Evolutionary conservation across 2,329 filamentous ascomycete species (phyloP), one percentile per base, ranked within the genome.

Genomic region (Pseudocercospora pini-densiflorae): DNA sequence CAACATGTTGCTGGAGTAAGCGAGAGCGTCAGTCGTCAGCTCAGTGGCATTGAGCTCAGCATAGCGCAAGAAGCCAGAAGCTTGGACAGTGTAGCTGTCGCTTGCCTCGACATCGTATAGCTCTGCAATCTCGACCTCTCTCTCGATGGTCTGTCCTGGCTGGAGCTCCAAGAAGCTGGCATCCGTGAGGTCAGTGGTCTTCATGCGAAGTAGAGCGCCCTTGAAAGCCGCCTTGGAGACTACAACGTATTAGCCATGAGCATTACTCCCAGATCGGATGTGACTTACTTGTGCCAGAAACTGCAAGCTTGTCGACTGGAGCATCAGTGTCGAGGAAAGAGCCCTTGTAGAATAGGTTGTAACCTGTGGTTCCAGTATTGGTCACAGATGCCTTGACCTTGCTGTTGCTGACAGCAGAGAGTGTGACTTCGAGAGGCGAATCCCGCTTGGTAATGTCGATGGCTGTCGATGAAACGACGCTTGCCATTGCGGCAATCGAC

Each of bases 1-100:
- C 57, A 91, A 76, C 14, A 81, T 80, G 79, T 91, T 90, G 74
- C 86, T 88, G 62, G 82, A 78, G 79, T 85, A 91, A 9, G 83
- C 76, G 3, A 90, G 76, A 59, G 82, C 83, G 12, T 71, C 67
- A 55, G 85, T 87, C 14, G 83, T 77, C 40, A 91, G 82, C 54
- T 83, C 79, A 59, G 82, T 87, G 23, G 81, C 83, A 72, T 83
- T 80, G 53, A 79, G 79, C 29, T 82, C 80, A 33, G 88, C 86
- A 63, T 84, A 85, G 9, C 86, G 84, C 43, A 91, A 81, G n/a
- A 82, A 80, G 8, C 89, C 66, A 21, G 59, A 31, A 6, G 63
- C 55, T 29, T 63, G 62, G 45, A 59, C 27, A 12, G 47, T 59
- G 53, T 63, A 63, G 33, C 47, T 62, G 16, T 60, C 58, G 8